Evolutionary conservation across 2,329 filamentous ascomycete genomes (phyloP).

Genomic region (Graphium sp.): DNA sequence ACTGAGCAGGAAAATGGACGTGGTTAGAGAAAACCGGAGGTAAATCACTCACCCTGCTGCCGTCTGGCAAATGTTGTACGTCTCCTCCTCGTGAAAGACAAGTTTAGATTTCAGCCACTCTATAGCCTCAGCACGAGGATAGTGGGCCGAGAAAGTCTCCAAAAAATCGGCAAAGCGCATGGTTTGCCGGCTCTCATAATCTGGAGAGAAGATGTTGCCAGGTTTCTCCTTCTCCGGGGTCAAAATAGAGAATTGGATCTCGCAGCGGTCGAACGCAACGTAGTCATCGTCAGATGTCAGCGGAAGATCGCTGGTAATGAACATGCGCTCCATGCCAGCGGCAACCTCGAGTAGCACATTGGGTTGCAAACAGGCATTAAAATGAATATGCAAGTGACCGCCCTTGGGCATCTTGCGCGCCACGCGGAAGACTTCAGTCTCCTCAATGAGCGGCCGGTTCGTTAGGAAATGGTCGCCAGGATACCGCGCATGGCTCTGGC

Average conservation of each 20-base stretch:
- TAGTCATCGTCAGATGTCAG: conserved; percentile 21
- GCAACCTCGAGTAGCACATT: conserved; percentile 37
- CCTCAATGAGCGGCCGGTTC: conserved; percentile 32
- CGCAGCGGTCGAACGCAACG: conserved; percentile 31
- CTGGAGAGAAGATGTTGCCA: conserved; percentile 28
- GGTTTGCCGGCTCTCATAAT: conserved; percentile 25
- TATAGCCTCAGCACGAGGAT: conserved; percentile 14
- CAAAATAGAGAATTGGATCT: conserved; percentile 45
- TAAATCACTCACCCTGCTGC: conserved; percentile 29
- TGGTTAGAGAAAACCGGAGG: neutral
- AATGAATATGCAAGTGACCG: conserved; percentile 58
- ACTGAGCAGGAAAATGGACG: neutral
- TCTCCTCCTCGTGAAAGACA: conserved; percentile 42
- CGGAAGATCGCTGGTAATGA: conserved; percentile 41
- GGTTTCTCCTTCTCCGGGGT: conserved; percentile 14
- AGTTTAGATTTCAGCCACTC: conserved; percentile 47
- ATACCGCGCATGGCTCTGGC: conserved; percentile 26
- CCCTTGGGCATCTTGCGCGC: conserved; percentile 51
- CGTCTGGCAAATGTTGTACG: conserved; percentile 32
- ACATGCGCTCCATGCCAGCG: conserved; percentile 46
- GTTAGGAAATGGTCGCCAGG: conserved; percentile 41
- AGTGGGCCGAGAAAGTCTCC: conserved; percentile 14
- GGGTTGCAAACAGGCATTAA: conserved; percentile 56
- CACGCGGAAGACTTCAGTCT: conserved; percentile 39
- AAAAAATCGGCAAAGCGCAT: conserved; percentile 27